phyloP scores from a whole-genome alignment of 192 early-diverging fungal genomes.

The Globomyces pollinis-pini region DNA sequence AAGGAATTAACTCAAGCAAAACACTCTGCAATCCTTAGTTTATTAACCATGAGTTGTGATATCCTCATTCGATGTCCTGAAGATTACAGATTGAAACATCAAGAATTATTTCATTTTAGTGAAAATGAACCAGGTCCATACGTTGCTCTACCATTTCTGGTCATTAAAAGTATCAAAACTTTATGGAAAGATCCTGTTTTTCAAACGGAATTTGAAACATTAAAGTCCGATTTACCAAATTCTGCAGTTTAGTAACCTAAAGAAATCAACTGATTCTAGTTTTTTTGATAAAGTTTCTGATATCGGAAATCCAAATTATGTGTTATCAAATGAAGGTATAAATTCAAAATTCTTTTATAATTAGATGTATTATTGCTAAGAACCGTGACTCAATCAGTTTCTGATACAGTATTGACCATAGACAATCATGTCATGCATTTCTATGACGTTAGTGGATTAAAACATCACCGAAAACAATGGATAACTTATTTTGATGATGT shows the following conservation, averaged over 20 bases:
- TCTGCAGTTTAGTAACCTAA: constrained; percentile 11
- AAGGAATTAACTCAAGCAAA: constrained; percentile 1
- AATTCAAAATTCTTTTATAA: constrained; percentile 14
- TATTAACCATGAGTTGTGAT: background rate
- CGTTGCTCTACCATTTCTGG: too few relatives aligned
- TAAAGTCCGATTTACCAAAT: background rate
- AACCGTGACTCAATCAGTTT: constrained; percentile 61
- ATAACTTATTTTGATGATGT: constrained; percentile 35
- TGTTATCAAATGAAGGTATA: constrained; percentile 64
- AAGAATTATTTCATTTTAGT: too few relatives aligned
- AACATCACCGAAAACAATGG: constrained; percentile 16
- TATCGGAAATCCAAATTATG: constrained; percentile 41
- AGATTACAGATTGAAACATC: background rate
- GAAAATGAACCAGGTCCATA: too few relatives aligned
- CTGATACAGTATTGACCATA: constrained; percentile 41
- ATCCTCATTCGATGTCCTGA: background rate
- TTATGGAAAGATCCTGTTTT: too few relatives aligned
- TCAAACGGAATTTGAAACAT: too few relatives aligned
- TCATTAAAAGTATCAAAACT: too few relatives aligned
- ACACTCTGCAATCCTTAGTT: too few relatives aligned
- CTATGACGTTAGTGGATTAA: constrained; percentile 3
- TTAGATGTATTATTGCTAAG: constrained; percentile 41
- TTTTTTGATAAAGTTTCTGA: constrained; percentile 38
- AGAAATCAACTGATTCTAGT: constrained; percentile 28
- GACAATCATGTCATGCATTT: constrained; percentile 14